phyloP scores from a whole-genome alignment of 768 basidiomycete species.

The Lentinula lateritia region DNA sequence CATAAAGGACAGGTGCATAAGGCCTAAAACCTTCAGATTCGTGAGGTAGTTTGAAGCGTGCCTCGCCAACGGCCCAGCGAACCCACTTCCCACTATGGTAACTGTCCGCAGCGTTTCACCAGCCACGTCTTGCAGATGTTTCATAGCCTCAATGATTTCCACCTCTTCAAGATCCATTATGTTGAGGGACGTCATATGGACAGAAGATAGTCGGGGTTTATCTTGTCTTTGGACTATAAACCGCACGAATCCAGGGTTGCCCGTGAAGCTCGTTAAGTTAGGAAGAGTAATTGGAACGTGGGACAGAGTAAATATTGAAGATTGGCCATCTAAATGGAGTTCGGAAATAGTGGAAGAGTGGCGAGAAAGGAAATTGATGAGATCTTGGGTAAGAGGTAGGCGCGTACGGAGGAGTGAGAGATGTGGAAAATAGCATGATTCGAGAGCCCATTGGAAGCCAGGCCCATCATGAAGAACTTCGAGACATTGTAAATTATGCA shows the following conservation, averaged over 20 bases:
- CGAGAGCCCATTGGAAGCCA: too few relatives aligned
- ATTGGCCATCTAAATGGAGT: too few relatives aligned
- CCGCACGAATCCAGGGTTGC: not conserved
- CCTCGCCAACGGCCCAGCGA: not conserved
- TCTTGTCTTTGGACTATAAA: not conserved
- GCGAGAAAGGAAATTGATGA: too few relatives aligned
- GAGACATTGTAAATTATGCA: too few relatives aligned
- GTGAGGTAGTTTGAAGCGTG: not conserved
- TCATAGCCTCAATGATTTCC: not conserved
- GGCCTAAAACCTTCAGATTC: not conserved
- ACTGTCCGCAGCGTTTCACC: not conserved
- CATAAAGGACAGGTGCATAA: not conserved
- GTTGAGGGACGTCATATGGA: not conserved
- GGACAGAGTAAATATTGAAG: not conserved
- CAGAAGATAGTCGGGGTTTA: not conserved
- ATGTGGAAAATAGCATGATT: too few relatives aligned
- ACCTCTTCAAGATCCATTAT: not conserved
- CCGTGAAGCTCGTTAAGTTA: not conserved
- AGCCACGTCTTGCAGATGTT: not conserved
- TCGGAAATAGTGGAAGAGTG: too few relatives aligned
- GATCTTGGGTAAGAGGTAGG: too few relatives aligned
- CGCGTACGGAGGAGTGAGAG: too few relatives aligned
- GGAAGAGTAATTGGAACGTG: not conserved
- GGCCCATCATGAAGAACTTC: too few relatives aligned
- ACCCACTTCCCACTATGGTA: not conserved